These are phyloP conservation scores for Symbiodinium pilosum DNA, from an alignment of 73 alveolate genomes.

Conservation along the genomic window DNA sequence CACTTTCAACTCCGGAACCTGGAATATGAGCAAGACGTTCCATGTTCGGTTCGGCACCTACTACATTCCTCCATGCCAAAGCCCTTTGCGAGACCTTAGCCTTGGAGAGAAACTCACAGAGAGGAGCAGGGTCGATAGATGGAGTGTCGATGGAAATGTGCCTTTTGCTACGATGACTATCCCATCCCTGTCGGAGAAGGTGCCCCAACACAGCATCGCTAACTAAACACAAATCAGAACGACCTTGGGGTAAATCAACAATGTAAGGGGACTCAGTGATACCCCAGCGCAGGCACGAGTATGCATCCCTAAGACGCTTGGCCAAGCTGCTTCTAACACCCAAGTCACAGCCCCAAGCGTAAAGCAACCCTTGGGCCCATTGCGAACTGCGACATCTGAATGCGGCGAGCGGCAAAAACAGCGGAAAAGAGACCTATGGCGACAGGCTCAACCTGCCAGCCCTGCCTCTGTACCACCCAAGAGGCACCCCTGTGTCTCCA, in stretches of 20 bases:
- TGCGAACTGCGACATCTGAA: not conserved
- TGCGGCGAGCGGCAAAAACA: not conserved
- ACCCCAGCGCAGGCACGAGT: not conserved
- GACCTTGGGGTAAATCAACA: not conserved
- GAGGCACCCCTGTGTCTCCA: slow-evolving; percentile 16
- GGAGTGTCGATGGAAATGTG: slow-evolving; percentile 3
- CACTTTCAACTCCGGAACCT: not conserved
- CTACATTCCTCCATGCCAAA: slow-evolving; percentile 9
- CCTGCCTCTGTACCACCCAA: not conserved
- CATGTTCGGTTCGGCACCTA: not conserved
- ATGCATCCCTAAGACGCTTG: not conserved
- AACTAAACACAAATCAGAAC: not conserved
- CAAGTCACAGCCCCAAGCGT: not conserved
- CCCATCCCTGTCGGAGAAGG: slow-evolving; percentile 7
- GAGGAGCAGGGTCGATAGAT: not conserved
- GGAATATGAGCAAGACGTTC: slow-evolving; percentile 1
- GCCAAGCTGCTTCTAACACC: not conserved
- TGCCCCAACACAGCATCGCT: slow-evolving; percentile 6
- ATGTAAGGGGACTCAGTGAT: not conserved
- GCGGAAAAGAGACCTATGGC: not conserved
- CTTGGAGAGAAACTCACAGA: not conserved
- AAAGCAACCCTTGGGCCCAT: not conserved
- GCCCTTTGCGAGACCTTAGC: not conserved
- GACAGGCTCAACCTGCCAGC: not conserved
- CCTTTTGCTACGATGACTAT: not conserved